phyloP scores from a whole-genome alignment of 169 alveolate genomes.

The Cryptosporidium meleagridis region DNA sequence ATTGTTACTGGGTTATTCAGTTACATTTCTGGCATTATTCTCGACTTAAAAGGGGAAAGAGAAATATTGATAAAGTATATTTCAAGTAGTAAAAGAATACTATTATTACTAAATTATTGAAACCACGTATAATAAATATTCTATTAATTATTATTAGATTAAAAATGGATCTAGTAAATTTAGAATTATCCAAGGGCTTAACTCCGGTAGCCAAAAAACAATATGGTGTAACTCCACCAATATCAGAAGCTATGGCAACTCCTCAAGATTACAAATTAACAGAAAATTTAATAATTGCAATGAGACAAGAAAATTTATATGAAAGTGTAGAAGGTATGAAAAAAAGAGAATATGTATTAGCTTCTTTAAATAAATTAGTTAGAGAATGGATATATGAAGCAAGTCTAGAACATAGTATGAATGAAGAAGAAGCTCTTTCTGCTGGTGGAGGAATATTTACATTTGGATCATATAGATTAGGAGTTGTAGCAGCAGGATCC shows the following conservation, averaged over 20 bases:
- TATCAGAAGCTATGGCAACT: slow-evolving; percentile 78
- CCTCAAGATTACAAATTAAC: slow-evolving; percentile 85
- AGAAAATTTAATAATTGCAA: slow-evolving; percentile 82
- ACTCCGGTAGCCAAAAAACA: slow-evolving; percentile 37
- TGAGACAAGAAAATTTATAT: slow-evolving; percentile 84
- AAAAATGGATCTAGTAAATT: slow-evolving; percentile 57
- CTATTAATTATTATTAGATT: neutral
- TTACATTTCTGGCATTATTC: neutral
- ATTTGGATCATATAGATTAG: slow-evolving; percentile 97
- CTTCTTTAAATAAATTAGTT: slow-evolving; percentile 87
- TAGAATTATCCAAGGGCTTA: slow-evolving; percentile 45
- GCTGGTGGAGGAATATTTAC: slow-evolving; percentile 93
- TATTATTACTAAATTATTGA: too few relatives aligned
- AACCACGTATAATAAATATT: too few relatives aligned
- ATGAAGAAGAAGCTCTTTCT: slow-evolving; percentile 88
- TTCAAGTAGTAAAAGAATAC: neutral
- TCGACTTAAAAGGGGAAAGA: too few relatives aligned
- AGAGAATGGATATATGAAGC: slow-evolving; percentile 89
- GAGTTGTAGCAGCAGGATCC: slow-evolving; percentile 96
- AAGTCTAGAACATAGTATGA: slow-evolving; percentile 86
- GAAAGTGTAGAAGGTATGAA: slow-evolving; percentile 90
- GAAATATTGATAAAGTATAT: too few relatives aligned
- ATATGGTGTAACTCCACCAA: slow-evolving; percentile 69
- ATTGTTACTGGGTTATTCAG: neutral
- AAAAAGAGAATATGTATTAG: slow-evolving; percentile 90